Evolutionary conservation across 2,329 filamentous ascomycete species (phyloP), one percentile per base, ranked within the genome.

Genomic region (Penicillium sp.): DNA sequence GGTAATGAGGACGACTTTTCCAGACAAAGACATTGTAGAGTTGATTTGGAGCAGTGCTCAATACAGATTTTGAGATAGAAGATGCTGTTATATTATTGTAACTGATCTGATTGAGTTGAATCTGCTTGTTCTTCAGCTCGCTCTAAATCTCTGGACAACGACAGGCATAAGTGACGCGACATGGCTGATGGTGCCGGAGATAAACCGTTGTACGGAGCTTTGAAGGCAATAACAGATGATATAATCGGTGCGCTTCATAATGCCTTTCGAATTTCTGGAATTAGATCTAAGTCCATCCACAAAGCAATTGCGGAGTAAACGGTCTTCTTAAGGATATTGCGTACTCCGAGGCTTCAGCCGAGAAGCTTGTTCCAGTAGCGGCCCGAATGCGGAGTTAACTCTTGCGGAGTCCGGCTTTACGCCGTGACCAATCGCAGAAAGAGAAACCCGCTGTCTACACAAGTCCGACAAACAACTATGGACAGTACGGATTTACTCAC

Each of bases 1-100:
- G 8, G 78, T 80, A 49, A 80, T 73, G 48, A 80, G 63, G 55
- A 74, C 71, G 45, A 78, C 72, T 63, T 71, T 72, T n/a, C 67
- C 71, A 25, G 65, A 22, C 25, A 71, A 65, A 45, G 70, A 69
- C 70, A 72, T 70, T 40, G 25, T 40, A 11, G 19, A n/a, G 51
- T 53, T 10, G 5, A 8, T 2, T 28, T 40, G 22, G 26, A 4
- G 22, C 3, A 14, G 22, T 2, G 19, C 19, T 22, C 19, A 22
- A 22, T 22, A 22, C 6, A 22, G 13, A 26, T 43, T 10, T 19
- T 51, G 19, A 35, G 28, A 51, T 14, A 4, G 26, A 16, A 48
- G 3, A 28, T 26, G 14, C 22, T 30, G 45, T 48, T 48, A 7
- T 26, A 5, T 28, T 13, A 26, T 51, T 49, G 19, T 49, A 16